phyloP scores from a whole-genome alignment of 2,329 filamentous ascomycete genomes.

The Beauveria sp. region DNA sequence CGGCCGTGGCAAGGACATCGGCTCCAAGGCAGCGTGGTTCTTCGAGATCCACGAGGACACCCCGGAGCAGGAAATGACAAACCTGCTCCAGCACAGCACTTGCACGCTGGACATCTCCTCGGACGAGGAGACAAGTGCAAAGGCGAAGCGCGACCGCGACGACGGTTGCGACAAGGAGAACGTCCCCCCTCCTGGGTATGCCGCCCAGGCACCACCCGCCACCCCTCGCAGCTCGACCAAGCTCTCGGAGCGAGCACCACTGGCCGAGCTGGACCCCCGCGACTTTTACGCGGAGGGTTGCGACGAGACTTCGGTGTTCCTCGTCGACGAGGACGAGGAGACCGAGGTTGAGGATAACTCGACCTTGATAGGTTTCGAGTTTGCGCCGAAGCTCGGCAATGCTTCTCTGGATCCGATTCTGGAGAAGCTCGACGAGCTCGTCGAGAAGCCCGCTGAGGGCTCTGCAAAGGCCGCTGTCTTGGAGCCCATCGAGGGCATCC shows the following conservation, averaged over 20 bases:
- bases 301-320: slow-evolving; percentile 52
- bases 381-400: slow-evolving; percentile 15
- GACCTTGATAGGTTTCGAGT: slow-evolving; percentile 13
- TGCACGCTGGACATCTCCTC: slow-evolving; percentile 81
- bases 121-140: slow-evolving; percentile 65
- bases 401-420: slow-evolving; percentile 11
- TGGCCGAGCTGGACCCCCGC: slow-evolving; percentile 58
- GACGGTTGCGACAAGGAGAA: slow-evolving; percentile 85
- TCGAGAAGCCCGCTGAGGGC: slow-evolving; percentile 27
- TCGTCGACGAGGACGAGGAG: slow-evolving; percentile 55
- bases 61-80: slow-evolving; percentile 82
- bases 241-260: slow-evolving; percentile 56
- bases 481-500: slow-evolving; percentile 49
- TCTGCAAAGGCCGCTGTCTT: slow-evolving; percentile 40
- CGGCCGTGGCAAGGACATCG: slow-evolving; percentile 27
- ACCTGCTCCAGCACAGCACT: slow-evolving; percentile 85
- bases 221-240: slow-evolving; percentile 47
- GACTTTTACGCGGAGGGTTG: slow-evolving; percentile 63
- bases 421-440: slow-evolving; percentile 28
- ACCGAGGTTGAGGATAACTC: slow-evolving; percentile 23
- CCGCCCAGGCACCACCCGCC: slow-evolving; percentile 45
- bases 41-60: slow-evolving; percentile 95
- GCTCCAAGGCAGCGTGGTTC: slow-evolving; percentile 64
- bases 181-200: slow-evolving; percentile 63
- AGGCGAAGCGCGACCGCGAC: slow-evolving; percentile 41